Base-by-base conservation (phyloP, 2,329 filamentous ascomycete genomes). In the Sclerotinia subarctica region DNA sequence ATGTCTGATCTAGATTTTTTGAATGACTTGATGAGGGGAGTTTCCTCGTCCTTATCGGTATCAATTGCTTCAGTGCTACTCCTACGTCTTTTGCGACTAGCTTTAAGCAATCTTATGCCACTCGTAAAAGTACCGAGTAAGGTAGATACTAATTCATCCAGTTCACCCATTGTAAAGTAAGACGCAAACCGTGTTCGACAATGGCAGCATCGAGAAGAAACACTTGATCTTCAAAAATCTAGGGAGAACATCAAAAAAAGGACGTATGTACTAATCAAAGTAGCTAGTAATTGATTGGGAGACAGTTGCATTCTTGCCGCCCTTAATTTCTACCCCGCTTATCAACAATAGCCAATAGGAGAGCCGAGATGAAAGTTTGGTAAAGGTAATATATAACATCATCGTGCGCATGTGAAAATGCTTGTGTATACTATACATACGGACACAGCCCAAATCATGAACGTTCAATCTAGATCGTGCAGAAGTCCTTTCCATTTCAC, bases 101-200 rank as follows among this genome's bases (percentile, higher is more conserved):
- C 82, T 70, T 78, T 82, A 60, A 77, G 75, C 13, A 74, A 72
- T 17, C 70, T 69, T 66, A 76, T 72, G 5, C 74, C 73, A 8
- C 69, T 68, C 0, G 79, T 78, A 68, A 85, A 86, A 17, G 81
- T 81, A 59, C 82, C 79, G 24, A 85, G 75, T 19, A 86, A 77
- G 10, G 79, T 79, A 5, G 77, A 75, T 56, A 85, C 79, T 24
- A 78, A 78, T 63, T 79, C 76, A 64, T 81, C 79, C 70, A 86
- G 83, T 47, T 78, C 75, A 35, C 76, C 79, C 79, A 79, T 79
- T 42, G 47, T 76, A 72, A 54, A 26, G 35, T n/a, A 47, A 63
- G 38, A n/a, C 2, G 47, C 35, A 19, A 44, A 17, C 7, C 51
- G 29, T 62, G 42, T 49, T 57, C 19, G 44, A 57, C 26, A 11